phyloP scores from a whole-genome alignment of 305 asterid species.

The Plantago coronopus region DNA sequence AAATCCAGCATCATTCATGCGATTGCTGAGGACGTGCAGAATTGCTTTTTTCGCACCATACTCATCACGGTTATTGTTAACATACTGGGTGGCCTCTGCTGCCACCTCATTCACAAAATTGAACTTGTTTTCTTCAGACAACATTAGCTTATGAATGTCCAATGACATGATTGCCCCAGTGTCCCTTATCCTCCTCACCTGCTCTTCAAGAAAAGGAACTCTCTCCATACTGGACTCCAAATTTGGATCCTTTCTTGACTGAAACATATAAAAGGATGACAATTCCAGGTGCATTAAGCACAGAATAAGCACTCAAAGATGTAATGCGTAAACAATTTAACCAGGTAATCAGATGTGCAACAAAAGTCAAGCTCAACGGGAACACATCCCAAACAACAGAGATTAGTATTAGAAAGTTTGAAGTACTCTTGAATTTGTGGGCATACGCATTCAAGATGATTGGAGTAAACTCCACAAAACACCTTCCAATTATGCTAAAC shows the following conservation, averaged over 20 bases:
- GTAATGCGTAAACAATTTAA: neutral
- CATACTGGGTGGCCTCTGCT: conserved; percentile 84
- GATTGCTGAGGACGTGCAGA: conserved; percentile 85
- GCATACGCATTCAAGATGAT: conserved; percentile 6
- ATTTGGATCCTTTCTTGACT: conserved; percentile 57
- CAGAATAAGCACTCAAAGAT: conserved; percentile 5
- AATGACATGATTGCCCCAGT: conserved; percentile 57
- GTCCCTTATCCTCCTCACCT: conserved; percentile 73
- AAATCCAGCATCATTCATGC: conserved; percentile 84
- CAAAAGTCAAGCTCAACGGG: neutral
- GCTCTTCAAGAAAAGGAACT: conserved; percentile 91
- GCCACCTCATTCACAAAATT: conserved; percentile 85
- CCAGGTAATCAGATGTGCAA: conserved; percentile 1
- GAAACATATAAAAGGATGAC: conserved; percentile 15
- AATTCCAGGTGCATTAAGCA: neutral
- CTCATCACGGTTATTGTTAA: conserved; percentile 84
- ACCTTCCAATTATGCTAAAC: too few relatives aligned
- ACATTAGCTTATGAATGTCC: conserved; percentile 74
- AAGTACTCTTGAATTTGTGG: neutral
- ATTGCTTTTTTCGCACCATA: conserved; percentile 89
- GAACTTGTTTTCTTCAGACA: conserved; percentile 82
- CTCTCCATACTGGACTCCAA: conserved; percentile 58
- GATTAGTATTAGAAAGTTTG: conserved; percentile 1
- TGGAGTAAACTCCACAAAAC: too few relatives aligned
- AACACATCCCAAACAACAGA: neutral